Percentiles rank a stretch among this genome's conserved stretches.
Conservation (phyloP, 2,329 filamentous ascomycete genomes). For the Phaeosphaeriaceae sp. region DNA sequence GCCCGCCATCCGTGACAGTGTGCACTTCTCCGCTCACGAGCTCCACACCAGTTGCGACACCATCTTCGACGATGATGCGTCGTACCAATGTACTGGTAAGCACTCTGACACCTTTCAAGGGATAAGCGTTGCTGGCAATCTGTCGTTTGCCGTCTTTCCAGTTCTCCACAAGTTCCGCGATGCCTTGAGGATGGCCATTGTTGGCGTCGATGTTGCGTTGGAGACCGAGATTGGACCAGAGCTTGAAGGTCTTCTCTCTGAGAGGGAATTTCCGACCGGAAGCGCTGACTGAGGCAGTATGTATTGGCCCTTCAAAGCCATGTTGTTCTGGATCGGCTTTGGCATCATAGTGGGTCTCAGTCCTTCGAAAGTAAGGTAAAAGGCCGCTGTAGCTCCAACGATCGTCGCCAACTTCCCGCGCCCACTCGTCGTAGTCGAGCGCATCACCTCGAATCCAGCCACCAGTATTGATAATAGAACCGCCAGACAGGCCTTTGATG, state of each 20-base stretch:
- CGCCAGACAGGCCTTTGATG: constrained; percentile 36
- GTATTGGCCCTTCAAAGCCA: constrained; percentile 34
- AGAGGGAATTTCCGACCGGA: constrained; percentile 29
- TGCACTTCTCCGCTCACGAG: constrained; percentile 8
- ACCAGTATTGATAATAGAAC: constrained; percentile 35
- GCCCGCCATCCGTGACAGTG: constrained; percentile 8
- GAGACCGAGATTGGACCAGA: constrained; percentile 23
- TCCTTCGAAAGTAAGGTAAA: constrained; percentile 36
- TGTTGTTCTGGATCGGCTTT: constrained; percentile 26
- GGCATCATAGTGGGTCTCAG: constrained; percentile 30
- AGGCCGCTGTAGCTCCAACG: constrained; percentile 38
- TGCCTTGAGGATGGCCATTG: constrained; percentile 27
- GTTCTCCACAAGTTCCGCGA: constrained; percentile 30
- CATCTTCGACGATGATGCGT: no score
- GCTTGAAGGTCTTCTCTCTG: constrained; percentile 16
- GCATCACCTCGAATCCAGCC: constrained; percentile 35
- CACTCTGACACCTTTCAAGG: constrained; percentile 23
- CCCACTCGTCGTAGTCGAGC: constrained; percentile 40
- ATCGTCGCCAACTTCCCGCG: constrained; percentile 25
- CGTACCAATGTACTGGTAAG: no score
- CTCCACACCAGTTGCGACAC: no score
- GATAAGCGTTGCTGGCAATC: constrained; percentile 17
- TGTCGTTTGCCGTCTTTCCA: constrained; percentile 32
- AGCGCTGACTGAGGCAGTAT: constrained; percentile 22
- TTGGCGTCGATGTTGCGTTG: constrained; percentile 21